Evolutionary conservation across 2,329 filamentous ascomycete species (phyloP).

Genomic region (Beauveria varroae): DNA sequence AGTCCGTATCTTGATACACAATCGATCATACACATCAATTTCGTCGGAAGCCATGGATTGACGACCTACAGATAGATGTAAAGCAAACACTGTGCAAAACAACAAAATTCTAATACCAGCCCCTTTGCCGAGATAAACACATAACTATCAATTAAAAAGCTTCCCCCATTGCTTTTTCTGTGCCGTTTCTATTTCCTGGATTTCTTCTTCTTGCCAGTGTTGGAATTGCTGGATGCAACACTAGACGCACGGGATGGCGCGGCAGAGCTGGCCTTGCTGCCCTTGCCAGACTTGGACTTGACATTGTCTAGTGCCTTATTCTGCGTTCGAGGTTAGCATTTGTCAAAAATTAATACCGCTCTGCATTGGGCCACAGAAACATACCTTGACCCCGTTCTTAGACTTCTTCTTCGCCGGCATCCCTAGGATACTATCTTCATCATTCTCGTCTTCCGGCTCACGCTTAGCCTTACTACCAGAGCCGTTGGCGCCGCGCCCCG

Average conservation of each 20-base stretch:
- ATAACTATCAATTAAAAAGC: neutral
- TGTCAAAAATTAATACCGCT: neutral
- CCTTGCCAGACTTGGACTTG: constrained; percentile 66
- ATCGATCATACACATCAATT: neutral
- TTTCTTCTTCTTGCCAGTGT: constrained; percentile 11
- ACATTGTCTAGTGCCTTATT: constrained; percentile 90
- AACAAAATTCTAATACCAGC: neutral
- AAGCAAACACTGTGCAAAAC: neutral
- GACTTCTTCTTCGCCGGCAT: constrained; percentile 92
- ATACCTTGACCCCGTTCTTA: constrained; percentile 81
- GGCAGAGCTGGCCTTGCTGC: constrained; percentile 67
- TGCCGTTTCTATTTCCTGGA: neutral
- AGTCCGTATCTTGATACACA: neutral
- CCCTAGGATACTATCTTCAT: constrained; percentile 72
- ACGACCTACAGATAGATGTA: neutral
- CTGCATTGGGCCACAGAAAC: constrained; percentile 18
- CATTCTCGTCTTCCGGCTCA: constrained; percentile 72
- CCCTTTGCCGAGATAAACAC: neutral
- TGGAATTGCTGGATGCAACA: constrained; percentile 66
- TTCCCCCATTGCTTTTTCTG: neutral
- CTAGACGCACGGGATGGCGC: constrained; percentile 81
- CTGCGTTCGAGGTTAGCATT: constrained; percentile 36
- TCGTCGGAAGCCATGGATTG: neutral
- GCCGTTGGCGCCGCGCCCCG: constrained; percentile 51
- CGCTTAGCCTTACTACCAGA: constrained; percentile 65